Percentiles rank a stretch among this genome's conserved stretches.
phyloP scores from a whole-genome alignment of 805 yeast genomes.

The Wickerhamiella slavikovae region DNA sequence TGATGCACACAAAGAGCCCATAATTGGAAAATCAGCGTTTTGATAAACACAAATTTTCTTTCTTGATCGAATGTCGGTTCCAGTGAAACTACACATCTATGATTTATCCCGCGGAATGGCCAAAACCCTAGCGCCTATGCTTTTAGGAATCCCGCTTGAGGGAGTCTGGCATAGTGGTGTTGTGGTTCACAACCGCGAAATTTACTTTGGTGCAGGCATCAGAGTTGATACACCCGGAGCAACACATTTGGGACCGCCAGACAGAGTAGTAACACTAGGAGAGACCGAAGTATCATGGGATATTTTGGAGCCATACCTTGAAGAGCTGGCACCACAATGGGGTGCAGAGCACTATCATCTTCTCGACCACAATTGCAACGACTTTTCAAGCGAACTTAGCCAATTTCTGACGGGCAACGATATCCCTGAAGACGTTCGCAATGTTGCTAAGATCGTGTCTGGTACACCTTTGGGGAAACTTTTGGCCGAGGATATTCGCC shows the following conservation, averaged over 20 bases:
- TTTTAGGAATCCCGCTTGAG: constrained; percentile 32
- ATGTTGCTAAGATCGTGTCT: constrained; percentile 32
- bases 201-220: constrained; percentile 41
- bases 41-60: too few species aligned
- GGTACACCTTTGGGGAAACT: constrained; percentile 31
- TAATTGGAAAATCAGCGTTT: too few species aligned
- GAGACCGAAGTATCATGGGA: constrained; percentile 31
- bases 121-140: constrained; percentile 16
- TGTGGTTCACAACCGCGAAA: constrained; percentile 34
- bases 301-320: constrained; percentile 30
- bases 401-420: constrained; percentile 36
- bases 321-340: constrained; percentile 27
- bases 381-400: constrained; percentile 35
- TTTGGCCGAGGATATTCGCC: constrained; percentile 19
- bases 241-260: constrained; percentile 40
- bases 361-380: constrained; percentile 47
- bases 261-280: constrained; percentile 33
- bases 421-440: constrained; percentile 31
- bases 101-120: constrained; percentile 48
- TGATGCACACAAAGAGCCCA: too few species aligned
- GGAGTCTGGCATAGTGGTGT: constrained; percentile 48
- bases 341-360: constrained; percentile 31
- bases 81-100: constrained; percentile 36
- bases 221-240: constrained; percentile 27
- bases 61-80: constrained; percentile 3